Conservation (phyloP, 257 asterid species). For the Scutellaria barbata region DNA sequence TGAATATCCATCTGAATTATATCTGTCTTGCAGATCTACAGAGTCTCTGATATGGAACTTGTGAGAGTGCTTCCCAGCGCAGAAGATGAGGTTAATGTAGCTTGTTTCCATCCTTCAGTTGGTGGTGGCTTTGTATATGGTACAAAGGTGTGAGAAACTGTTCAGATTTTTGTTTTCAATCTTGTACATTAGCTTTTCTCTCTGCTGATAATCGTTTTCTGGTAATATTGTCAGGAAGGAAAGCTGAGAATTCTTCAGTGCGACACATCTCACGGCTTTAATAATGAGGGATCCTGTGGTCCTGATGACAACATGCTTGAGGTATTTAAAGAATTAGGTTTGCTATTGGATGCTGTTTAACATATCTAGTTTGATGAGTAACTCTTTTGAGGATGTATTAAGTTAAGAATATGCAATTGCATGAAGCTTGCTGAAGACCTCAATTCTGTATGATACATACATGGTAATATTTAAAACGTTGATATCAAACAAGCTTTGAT, state of each 20-base stretch:
- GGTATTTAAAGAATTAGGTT: slow-evolving; percentile 49
- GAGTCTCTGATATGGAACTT: slow-evolving; percentile 95
- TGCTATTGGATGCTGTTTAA: slow-evolving; percentile 22
- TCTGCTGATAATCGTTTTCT: slow-evolving; percentile 17
- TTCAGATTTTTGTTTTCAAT: slow-evolving; percentile 4
- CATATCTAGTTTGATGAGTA: not conserved
- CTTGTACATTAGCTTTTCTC: slow-evolving; percentile 6
- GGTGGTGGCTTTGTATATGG: slow-evolving; percentile 99
- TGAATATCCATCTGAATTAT: slow-evolving; percentile 24
- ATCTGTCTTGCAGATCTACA: slow-evolving; percentile 62
- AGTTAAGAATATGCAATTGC: slow-evolving; percentile 14
- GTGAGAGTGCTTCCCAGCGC: slow-evolving; percentile 97
- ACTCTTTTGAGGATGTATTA: slow-evolving; percentile 4
- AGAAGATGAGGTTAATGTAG: slow-evolving; percentile 98
- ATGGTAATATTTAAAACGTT: not conserved
- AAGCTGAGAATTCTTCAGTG: slow-evolving; percentile 89
- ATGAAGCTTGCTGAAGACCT: not conserved
- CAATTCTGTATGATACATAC: not conserved
- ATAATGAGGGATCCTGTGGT: slow-evolving; percentile 45
- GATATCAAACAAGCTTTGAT: not conserved
- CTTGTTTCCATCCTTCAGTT: slow-evolving; percentile 93
- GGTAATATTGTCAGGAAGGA: slow-evolving; percentile 74
- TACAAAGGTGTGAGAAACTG: slow-evolving; percentile 66
- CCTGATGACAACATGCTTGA: slow-evolving; percentile 72
- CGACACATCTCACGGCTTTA: slow-evolving; percentile 59